phyloP scores from a whole-genome alignment of 257 asterid species.

The Anisodus acutangulus region DNA sequence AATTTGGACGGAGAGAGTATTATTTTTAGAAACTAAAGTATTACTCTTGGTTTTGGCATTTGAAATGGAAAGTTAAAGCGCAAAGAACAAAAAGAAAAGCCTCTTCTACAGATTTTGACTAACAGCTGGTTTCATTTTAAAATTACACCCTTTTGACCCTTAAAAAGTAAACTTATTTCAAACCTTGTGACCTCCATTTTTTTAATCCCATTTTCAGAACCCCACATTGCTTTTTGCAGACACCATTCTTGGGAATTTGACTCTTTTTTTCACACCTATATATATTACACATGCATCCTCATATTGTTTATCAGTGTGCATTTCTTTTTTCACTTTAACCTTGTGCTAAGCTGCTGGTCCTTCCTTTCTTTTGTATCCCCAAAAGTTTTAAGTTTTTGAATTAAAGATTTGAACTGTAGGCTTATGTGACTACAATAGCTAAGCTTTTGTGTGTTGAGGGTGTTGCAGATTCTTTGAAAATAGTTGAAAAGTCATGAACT shows the following conservation, averaged over 20 bases:
- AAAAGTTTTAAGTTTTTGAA: slow-evolving; percentile 25
- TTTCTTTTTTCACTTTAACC: slow-evolving; percentile 32
- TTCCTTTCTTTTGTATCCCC: neutral
- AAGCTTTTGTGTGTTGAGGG: neutral
- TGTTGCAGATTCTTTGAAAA: slow-evolving; percentile 10
- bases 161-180: slow-evolving; percentile 41
- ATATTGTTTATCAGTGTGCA: slow-evolving; percentile 32
- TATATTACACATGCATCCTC: slow-evolving; percentile 28
- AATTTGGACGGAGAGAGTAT: no score
- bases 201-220: slow-evolving; percentile 47
- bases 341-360: slow-evolving; percentile 22
- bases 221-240: slow-evolving; percentile 49
- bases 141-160: slow-evolving; percentile 48
- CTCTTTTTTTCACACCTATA: slow-evolving; percentile 33
- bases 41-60: slow-evolving; percentile 37
- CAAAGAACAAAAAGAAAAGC: slow-evolving; percentile 59
- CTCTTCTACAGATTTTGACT: slow-evolving; percentile 40
- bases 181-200: slow-evolving; percentile 52
- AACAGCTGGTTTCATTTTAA: slow-evolving; percentile 34
- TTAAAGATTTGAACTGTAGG: slow-evolving; percentile 23
- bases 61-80: slow-evolving; percentile 45
- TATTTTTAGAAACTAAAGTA: no score
- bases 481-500: neutral
- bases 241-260: slow-evolving; percentile 59
- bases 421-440: no score